phyloP scores from a whole-genome alignment of 805 yeast genomes.

The Scheffersomyces lignosus region DNA sequence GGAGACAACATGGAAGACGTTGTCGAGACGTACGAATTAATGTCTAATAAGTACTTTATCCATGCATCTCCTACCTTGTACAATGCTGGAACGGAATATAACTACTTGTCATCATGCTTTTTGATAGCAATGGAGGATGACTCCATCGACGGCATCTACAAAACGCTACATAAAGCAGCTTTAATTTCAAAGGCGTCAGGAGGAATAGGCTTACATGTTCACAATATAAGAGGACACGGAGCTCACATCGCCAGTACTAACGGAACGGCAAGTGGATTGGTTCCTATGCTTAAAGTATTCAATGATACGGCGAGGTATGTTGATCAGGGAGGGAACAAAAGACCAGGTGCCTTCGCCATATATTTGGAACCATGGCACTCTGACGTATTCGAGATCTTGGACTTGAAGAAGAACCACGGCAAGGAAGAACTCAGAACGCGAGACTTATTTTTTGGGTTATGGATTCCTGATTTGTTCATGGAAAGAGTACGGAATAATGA shows the following conservation, averaged over 20 bases:
- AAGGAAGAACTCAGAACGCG: constrained; percentile 92
- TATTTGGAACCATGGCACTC: constrained; percentile 98
- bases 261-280: constrained; percentile 88
- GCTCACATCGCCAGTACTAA: constrained; percentile 88
- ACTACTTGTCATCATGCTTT: constrained; percentile 91
- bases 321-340: constrained; percentile 96
- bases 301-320: constrained; percentile 96
- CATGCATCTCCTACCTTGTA: constrained; percentile 96
- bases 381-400: constrained; percentile 83
- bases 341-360: constrained; percentile 96
- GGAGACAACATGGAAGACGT: constrained; percentile 63
- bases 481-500: constrained; percentile 74
- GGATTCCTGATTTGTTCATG: constrained; percentile 97
- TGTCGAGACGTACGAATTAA: constrained; percentile 78
- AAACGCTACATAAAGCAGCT: constrained; percentile 85
- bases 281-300: constrained; percentile 95
- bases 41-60: constrained; percentile 85
- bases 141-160: constrained; percentile 93
- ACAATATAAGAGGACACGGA: constrained; percentile 84
- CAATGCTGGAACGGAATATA: constrained; percentile 86
- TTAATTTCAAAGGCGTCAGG: constrained; percentile 93
- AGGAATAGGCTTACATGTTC: constrained; percentile 89
- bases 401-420: constrained; percentile 90
- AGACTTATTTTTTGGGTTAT: constrained; percentile 87
- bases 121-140: constrained; percentile 89